A percentile compares a stretch with the other conserved stretches of the same genome.
Conservation (phyloP, 164 flowering plant species). For the Protea cynaroides region DNA sequence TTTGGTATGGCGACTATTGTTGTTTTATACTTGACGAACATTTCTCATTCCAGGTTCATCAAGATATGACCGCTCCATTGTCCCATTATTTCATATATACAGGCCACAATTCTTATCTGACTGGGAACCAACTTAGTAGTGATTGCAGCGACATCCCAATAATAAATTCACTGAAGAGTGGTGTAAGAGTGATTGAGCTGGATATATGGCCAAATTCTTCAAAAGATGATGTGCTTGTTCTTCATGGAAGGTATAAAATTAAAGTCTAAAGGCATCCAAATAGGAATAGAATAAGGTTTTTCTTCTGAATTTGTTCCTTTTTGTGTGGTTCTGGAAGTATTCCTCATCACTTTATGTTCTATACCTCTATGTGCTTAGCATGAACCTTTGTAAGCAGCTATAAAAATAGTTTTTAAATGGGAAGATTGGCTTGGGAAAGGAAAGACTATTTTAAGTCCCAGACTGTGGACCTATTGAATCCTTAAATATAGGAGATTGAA, state of each 20-base stretch:
- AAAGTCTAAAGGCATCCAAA: background rate
- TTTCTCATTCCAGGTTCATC: slow-evolving; percentile 41
- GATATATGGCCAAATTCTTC: slow-evolving; percentile 80
- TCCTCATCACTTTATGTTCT: background rate
- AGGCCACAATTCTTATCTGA: slow-evolving; percentile 85
- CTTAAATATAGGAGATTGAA: too few species aligned
- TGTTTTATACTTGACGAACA: background rate
- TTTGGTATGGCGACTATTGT: too few species aligned
- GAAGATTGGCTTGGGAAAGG: too few species aligned
- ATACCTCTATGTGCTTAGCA: too few species aligned
- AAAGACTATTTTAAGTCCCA: too few species aligned
- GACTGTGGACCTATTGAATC: too few species aligned
- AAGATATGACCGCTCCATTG: slow-evolving; percentile 83
- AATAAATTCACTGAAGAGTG: slow-evolving; percentile 51
- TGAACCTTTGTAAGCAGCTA: too few species aligned
- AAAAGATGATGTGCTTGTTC: slow-evolving; percentile 55
- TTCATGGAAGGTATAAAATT: slow-evolving; percentile 65
- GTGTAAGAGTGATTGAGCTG: slow-evolving; percentile 77
- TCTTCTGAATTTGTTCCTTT: too few species aligned
- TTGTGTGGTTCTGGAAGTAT: background rate
- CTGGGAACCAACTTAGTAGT: slow-evolving; percentile 89
- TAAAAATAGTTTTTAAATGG: too few species aligned
- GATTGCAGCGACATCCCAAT: slow-evolving; percentile 77
- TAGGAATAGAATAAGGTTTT: background rate
- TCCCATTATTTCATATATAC: slow-evolving; percentile 81